Percentiles rank a stretch among this genome's conserved stretches.
Conservation (phyloP, 257 asterid genomes). For the Dorcoceras hygrometricum region DNA sequence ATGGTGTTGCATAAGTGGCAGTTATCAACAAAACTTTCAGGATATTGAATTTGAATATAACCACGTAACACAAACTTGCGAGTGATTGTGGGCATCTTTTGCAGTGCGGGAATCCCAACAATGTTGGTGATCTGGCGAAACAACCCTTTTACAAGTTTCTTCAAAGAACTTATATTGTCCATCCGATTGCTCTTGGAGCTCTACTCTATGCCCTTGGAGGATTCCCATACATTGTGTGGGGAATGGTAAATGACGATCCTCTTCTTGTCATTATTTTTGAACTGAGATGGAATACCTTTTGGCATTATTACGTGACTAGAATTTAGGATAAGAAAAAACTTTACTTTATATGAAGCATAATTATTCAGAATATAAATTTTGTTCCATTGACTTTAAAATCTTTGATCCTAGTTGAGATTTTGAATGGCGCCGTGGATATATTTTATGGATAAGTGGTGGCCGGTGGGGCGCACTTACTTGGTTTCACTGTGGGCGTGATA, state of each 20-base stretch:
- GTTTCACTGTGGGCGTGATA: neutral
- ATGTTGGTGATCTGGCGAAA: slow-evolving; percentile 74
- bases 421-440: too few species aligned
- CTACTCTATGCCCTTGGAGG: slow-evolving; percentile 70
- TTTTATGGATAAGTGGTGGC: slow-evolving; percentile 2
- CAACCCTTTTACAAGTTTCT: slow-evolving; percentile 63
- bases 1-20: too few species aligned
- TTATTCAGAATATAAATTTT: too few species aligned
- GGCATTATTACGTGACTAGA: too few species aligned
- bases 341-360: too few species aligned
- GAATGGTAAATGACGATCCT: slow-evolving; percentile 49
- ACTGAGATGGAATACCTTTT: too few species aligned
- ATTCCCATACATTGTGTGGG: slow-evolving; percentile 76
- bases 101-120: slow-evolving; percentile 64
- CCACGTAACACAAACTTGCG: neutral
- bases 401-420: neutral
- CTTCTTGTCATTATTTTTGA: too few species aligned
- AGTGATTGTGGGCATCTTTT: neutral
- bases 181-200: slow-evolving; percentile 61
- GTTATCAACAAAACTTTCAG: too few species aligned
- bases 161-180: slow-evolving; percentile 42
- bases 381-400: too few species aligned
- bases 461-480: slow-evolving; percentile 31
- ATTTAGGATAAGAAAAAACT: too few species aligned
- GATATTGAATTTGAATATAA: neutral